Evolutionary conservation across 2,329 filamentous ascomycete genomes (phyloP).

Genomic region (Xylariaceae sp.): DNA sequence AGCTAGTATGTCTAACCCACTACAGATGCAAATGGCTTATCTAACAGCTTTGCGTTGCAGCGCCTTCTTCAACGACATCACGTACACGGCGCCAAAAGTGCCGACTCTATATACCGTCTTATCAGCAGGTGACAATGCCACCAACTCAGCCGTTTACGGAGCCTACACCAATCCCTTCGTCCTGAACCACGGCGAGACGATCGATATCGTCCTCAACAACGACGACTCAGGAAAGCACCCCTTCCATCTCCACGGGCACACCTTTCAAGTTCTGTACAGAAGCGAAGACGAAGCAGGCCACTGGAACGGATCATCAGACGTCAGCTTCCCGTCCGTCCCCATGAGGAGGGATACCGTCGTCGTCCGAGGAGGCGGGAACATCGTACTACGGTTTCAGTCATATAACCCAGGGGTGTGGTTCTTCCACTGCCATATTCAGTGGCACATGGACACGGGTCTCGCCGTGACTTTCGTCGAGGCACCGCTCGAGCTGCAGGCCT

Average conservation of each 20-base stretch:
- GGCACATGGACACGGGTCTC: conserved; percentile 67
- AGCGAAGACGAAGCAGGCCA: conserved; percentile 53
- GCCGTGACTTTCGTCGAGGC: conserved; percentile 62
- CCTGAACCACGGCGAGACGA: conserved; percentile 61
- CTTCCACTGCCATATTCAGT: conserved; percentile 80
- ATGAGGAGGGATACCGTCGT: conserved; percentile 67
- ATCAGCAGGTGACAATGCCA: conserved; percentile 55
- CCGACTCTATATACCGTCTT: conserved; percentile 76
- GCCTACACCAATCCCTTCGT: conserved; percentile 63
- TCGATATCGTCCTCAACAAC: conserved; percentile 76
- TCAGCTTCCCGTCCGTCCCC: conserved; percentile 47
- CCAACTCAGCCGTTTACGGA: conserved; percentile 61
- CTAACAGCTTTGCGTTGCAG: conserved; percentile 5
- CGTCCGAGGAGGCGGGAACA: conserved; percentile 61
- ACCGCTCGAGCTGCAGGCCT: conserved; percentile 58
- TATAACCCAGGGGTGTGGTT: conserved; percentile 68
- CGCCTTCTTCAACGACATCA: conserved; percentile 73
- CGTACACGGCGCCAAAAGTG: conserved; percentile 70
- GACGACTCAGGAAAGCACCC: conserved; percentile 67
- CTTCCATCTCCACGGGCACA: conserved; percentile 75
- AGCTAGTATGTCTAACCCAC: conserved; percentile 58
- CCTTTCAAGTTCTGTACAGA: conserved; percentile 65
- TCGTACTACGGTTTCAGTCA: conserved; percentile 64
- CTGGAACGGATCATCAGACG: conserved; percentile 38
- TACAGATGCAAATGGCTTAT: neutral